A percentile compares a stretch with the other conserved stretches of the same genome.
Evolutionary conservation across 2,329 filamentous ascomycete species (phyloP).

Genomic region (Emmonsia crescens): DNA sequence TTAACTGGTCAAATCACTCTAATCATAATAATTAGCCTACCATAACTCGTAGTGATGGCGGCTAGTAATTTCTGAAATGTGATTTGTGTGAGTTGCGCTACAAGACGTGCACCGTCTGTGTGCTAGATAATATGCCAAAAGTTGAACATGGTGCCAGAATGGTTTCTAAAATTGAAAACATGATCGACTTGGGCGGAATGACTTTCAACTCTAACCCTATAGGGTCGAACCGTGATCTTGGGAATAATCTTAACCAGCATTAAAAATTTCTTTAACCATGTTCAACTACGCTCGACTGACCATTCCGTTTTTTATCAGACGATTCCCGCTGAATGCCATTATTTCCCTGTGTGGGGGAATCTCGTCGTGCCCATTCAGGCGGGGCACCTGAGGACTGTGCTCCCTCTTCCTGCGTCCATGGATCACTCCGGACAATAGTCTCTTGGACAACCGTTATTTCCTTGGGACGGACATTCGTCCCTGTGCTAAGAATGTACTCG

Average conservation of each 20-base stretch:
- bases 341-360: background rate
- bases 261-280: background rate
- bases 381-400: background rate
- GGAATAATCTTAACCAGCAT: background rate
- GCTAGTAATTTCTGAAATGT: background rate
- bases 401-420: background rate
- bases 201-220: too few species aligned
- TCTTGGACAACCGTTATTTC: slow-evolving; percentile 24
- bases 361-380: background rate
- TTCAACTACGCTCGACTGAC: background rate
- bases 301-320: background rate
- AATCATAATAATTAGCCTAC: background rate
- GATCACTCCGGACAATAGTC: slow-evolving; percentile 20
- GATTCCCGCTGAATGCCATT: background rate
- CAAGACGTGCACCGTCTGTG: background rate
- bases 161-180: background rate
- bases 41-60: background rate
- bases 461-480: slow-evolving; percentile 16
- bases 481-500: slow-evolving; percentile 13
- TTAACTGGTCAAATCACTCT: background rate
- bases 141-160: background rate
- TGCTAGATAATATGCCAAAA: background rate
- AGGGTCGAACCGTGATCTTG: background rate
- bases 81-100: background rate
- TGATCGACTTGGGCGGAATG: background rate